Conservation (phyloP, 2,329 filamentous ascomycete genomes). For the Microsporum audouinii region DNA sequence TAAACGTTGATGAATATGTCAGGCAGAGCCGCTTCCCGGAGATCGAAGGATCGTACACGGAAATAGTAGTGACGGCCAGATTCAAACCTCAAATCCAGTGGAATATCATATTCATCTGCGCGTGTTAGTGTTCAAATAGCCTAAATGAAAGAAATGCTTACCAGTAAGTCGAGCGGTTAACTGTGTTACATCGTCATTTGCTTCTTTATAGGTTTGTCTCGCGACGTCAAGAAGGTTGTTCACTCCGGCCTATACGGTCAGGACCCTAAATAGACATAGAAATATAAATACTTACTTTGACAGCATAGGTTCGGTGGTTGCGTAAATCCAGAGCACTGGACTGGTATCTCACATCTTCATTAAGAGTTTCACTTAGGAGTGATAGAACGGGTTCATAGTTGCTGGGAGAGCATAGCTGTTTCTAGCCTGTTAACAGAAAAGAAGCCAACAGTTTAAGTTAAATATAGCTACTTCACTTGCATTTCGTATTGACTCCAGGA, state of each 20-base stretch:
- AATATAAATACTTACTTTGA: slow-evolving; percentile 46
- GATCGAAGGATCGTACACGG: slow-evolving; percentile 49
- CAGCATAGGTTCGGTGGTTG: slow-evolving; percentile 82
- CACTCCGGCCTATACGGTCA: slow-evolving; percentile 52
- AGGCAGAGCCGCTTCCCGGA: slow-evolving; percentile 51
- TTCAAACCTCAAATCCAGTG: slow-evolving; percentile 63
- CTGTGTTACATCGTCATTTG: slow-evolving; percentile 63
- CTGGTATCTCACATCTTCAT: slow-evolving; percentile 68
- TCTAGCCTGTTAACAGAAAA: background rate
- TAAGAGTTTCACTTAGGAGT: slow-evolving; percentile 59
- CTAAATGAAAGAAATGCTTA: slow-evolving; percentile 24
- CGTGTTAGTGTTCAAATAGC: slow-evolving; percentile 15
- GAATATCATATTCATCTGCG: slow-evolving; percentile 46
- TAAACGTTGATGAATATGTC: slow-evolving; percentile 66
- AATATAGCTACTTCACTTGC: slow-evolving; percentile 23
- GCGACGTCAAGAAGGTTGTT: slow-evolving; percentile 81
- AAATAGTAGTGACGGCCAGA: slow-evolving; percentile 69
- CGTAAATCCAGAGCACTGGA: slow-evolving; percentile 71
- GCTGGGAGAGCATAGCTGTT: slow-evolving; percentile 51
- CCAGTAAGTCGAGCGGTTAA: slow-evolving; percentile 58
- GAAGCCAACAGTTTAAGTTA: background rate
- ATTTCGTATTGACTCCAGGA: slow-evolving; percentile 57
- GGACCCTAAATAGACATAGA: slow-evolving; percentile 8
- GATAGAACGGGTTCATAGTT: slow-evolving; percentile 50
- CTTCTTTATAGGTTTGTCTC: slow-evolving; percentile 79